Base-by-base conservation (phyloP, 108 stramenopile genomes). In the Schizochytrium sp. region DNA sequence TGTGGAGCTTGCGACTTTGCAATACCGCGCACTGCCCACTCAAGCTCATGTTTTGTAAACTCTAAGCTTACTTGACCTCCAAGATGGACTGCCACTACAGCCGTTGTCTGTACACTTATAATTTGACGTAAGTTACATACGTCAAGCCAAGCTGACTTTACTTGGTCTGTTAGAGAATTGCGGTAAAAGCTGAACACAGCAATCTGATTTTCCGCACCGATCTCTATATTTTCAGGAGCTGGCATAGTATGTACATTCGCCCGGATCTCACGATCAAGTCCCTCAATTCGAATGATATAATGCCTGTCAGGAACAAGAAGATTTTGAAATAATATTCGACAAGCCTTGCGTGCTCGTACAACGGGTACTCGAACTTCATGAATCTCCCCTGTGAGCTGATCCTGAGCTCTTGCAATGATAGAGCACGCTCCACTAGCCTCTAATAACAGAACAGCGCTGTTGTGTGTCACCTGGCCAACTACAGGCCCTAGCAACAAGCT, bases 181-280 rank as follows among this genome's bases (percentile, higher is more conserved):
- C 47, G 50, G 53, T 55, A 55, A 55, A 83, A 83, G 12, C n/a
- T 53, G 38, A 55, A 55, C 2, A 55, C 76, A 47, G 76, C 50
- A 10, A 83, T 40, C 3, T 83, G 38, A 28, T 5, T 83, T 10
- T 55, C 76, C 15, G 76, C 76, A 1, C 53, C 76, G 5, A 83
- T n/a, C 49, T 38, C 64, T 8, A 69, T 15, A 44, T 69, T 38
- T 44, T 69, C 64, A 44, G 76, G 76, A 13, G 76, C 45, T 83
- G 76, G 76, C 76, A 83, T 83, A 15, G 76, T 83, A 5, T 28
- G 76, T n/a, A 7, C 47, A 28, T n/a, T n/a, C 28, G 76, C 76
- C 47, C 10, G 12, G 5, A 40, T 5, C 45, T 83, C 5, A 53
- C 47, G 12, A 50, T 55, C 53, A n/a, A 83, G 47, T 13, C 76